Conservation (phyloP, 306 rosid species). For the Sechiopsis laciniata region DNA sequence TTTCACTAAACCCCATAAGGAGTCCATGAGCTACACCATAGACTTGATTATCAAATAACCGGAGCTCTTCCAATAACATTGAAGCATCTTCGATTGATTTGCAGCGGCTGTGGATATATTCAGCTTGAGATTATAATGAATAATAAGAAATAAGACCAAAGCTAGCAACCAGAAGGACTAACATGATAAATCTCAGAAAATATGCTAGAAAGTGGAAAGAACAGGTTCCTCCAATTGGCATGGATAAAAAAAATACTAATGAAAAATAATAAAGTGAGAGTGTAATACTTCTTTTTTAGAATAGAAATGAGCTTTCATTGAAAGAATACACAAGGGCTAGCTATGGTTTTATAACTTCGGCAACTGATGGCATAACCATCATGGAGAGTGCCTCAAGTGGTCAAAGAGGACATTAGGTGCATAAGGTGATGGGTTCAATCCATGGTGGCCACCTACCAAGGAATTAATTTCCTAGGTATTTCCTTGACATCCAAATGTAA, state of each 20-base stretch:
- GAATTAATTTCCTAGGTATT: too few relatives aligned
- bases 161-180: background rate
- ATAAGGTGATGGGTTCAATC: too few relatives aligned
- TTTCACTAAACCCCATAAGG: conserved; percentile 68
- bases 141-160: background rate
- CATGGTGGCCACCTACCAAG: background rate
- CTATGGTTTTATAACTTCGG: too few relatives aligned
- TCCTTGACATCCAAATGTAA: too few relatives aligned
- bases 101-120: conserved; percentile 56
- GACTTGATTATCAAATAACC: conserved; percentile 69
- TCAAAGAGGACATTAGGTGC: too few relatives aligned
- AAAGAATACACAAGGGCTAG: background rate
- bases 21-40: conserved; percentile 92
- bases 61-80: conserved; percentile 72
- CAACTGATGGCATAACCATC: too few relatives aligned
- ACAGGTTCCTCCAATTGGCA: background rate
- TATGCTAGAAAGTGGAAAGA: conserved; percentile 7
- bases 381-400: too few relatives aligned
- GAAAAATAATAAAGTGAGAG: background rate
- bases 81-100: conserved; percentile 78
- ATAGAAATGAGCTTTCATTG: background rate
- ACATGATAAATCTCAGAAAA: background rate
- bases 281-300: too few relatives aligned
- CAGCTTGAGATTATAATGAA: background rate
- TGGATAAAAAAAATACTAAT: background rate